Evolutionary conservation across 1,284 basidiomycete genomes (phyloP).

Genomic region (Austropuccinia psidii): DNA sequence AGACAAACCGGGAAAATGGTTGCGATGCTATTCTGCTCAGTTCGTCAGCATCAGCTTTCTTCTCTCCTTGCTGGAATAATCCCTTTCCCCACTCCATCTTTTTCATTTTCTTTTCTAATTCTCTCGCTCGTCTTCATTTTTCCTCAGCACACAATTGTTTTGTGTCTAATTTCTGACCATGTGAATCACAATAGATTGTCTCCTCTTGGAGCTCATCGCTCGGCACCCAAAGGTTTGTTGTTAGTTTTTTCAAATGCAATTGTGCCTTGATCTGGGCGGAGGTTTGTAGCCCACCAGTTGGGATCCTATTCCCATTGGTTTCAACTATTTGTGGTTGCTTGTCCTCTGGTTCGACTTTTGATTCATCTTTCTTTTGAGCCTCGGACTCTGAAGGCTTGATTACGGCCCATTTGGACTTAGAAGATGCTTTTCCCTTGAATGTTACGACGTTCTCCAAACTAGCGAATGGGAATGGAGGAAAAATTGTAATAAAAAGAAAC

Average conservation of each 20-base stretch:
- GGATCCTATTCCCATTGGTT: too few relatives aligned
- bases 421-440: conserved; percentile 29
- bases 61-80: conserved; percentile 71
- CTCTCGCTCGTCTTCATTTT: conserved; percentile 64
- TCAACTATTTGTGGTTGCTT: conserved; percentile 56
- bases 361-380: conserved; percentile 48
- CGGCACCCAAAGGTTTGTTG: conserved; percentile 50
- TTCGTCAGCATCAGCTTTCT: conserved; percentile 59
- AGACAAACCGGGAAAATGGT: conserved; percentile 61
- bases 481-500: too few relatives aligned
- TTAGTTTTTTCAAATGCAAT: conserved; percentile 44
- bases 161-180: conserved; percentile 79
- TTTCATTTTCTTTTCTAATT: conserved; percentile 71
- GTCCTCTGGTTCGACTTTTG: conserved; percentile 44
- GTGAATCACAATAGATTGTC: conserved; percentile 87
- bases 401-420: conserved; percentile 24
- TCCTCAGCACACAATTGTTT: conserved; percentile 74
- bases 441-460: conserved; percentile 22
- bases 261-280: conserved; percentile 53
- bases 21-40: conserved; percentile 60
- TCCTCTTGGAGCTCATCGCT: conserved; percentile 63
- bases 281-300: conserved; percentile 49
- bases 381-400: conserved; percentile 25
- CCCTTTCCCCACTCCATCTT: conserved; percentile 98
- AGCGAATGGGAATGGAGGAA: too few relatives aligned